These are phyloP conservation scores for Fistulinella prunicolor DNA, from an alignment of 768 basidiomycete genomes.

Conservation along the genomic window DNA sequence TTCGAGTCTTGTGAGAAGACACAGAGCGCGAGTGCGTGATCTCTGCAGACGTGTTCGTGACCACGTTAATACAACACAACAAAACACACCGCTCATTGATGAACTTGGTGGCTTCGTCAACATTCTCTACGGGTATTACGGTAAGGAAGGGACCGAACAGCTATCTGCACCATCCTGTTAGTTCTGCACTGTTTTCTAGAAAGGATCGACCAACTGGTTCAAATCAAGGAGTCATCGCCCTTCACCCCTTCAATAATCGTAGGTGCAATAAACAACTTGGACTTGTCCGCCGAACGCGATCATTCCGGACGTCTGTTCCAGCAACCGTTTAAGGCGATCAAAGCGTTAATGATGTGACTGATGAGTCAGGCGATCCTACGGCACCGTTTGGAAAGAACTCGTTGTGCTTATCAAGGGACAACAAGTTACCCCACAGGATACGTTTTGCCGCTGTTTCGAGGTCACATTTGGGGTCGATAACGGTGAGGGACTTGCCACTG, in stretches of 20 bases:
- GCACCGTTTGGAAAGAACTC: constrained; percentile 44
- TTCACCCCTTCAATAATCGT: constrained; percentile 67
- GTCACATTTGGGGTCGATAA: constrained; percentile 70
- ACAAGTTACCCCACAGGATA: constrained; percentile 76
- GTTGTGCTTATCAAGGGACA: constrained; percentile 14
- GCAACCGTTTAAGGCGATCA: constrained; percentile 54
- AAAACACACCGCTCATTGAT: constrained; percentile 55
- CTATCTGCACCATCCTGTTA: constrained; percentile 47
- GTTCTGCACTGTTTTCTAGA: neutral
- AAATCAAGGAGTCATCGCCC: constrained; percentile 71
- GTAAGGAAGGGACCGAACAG: constrained; percentile 83
- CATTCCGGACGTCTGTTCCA: constrained; percentile 66
- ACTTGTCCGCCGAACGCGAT: constrained; percentile 63
- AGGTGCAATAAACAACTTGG: constrained; percentile 63
- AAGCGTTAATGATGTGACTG: constrained; percentile 52
- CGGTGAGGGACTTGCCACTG: constrained; percentile 72
- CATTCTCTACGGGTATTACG: constrained; percentile 62
- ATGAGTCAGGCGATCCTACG: constrained; percentile 42
- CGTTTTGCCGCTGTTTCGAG: constrained; percentile 62
- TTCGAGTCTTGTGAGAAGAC: constrained; percentile 62
- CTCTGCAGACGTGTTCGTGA: constrained; percentile 37
- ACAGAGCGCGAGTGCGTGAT: constrained; percentile 76
- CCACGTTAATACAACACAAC: neutral
- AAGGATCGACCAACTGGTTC: constrained; percentile 54
- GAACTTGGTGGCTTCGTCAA: constrained; percentile 70